phyloP scores from a whole-genome alignment of 2,329 filamentous ascomycete species.

The Sporothrix brunneoviolacea region DNA sequence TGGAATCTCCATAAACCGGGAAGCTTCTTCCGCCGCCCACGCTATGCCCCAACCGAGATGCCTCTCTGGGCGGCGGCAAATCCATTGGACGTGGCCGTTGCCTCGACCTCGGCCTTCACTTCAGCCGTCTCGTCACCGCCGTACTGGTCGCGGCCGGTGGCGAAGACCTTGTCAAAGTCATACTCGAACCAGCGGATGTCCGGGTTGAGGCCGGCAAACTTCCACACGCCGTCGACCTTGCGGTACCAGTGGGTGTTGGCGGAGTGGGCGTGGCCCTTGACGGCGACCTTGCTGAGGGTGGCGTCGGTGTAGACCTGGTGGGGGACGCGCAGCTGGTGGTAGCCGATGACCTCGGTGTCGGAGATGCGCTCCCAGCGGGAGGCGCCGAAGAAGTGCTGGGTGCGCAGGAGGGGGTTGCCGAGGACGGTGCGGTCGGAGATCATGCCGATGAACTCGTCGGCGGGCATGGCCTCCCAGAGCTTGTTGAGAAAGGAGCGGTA shows the following conservation, averaged over 20 bases:
- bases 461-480: slow-evolving; percentile 55
- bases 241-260: slow-evolving; percentile 52
- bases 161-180: slow-evolving; percentile 36
- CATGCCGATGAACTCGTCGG: slow-evolving; percentile 56
- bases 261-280: slow-evolving; percentile 55
- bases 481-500: slow-evolving; percentile 59
- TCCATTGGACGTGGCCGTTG: neutral
- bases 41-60: neutral
- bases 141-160: slow-evolving; percentile 19
- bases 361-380: slow-evolving; percentile 52
- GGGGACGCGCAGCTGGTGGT: slow-evolving; percentile 55
- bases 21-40: no score
- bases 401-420: slow-evolving; percentile 54
- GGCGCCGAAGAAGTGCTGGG: slow-evolving; percentile 58
- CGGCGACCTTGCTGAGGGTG: slow-evolving; percentile 33
- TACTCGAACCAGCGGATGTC: slow-evolving; percentile 52
- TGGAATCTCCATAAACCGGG: no score
- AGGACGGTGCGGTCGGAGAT: slow-evolving; percentile 50
- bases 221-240: slow-evolving; percentile 54
- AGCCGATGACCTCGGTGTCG: slow-evolving; percentile 52
- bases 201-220: slow-evolving; percentile 51
- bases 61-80: neutral
- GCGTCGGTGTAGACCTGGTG: slow-evolving; percentile 53
- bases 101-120: slow-evolving; percentile 1
- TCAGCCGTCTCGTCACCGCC: no score